Evolutionary conservation across 257 asterid species (phyloP).

Genomic region (Perilla frutescens): DNA sequence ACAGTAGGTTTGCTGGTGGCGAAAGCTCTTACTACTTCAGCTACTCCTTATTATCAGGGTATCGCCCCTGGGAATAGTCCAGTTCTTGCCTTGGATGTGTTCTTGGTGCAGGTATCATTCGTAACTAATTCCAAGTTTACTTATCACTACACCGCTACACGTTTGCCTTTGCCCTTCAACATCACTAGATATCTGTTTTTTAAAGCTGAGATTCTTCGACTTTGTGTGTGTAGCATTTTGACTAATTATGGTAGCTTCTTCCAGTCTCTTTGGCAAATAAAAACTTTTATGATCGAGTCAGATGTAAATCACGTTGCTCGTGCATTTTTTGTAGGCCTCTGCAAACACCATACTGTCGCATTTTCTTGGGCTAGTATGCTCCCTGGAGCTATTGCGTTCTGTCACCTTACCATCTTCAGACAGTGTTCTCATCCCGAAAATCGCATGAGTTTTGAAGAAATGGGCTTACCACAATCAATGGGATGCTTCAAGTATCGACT

Average conservation of each 20-base stretch:
- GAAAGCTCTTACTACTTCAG: conserved; percentile 94
- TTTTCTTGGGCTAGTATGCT: conserved; percentile 82
- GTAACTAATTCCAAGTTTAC: neutral
- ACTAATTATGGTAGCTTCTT: no score
- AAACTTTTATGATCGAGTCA: no score
- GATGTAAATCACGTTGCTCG: neutral
- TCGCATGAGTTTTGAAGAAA: conserved; percentile 49
- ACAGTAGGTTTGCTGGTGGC: conserved; percentile 96
- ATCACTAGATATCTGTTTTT: neutral
- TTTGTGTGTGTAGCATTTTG: no score
- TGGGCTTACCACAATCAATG: conserved; percentile 26
- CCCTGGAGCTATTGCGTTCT: conserved; percentile 87
- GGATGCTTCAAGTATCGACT: neutral
- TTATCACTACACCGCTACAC: conserved; percentile 3
- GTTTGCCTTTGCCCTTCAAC: neutral
- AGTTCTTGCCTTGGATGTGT: conserved; percentile 93
- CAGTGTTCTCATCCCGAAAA: conserved; percentile 60
- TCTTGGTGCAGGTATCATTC: conserved; percentile 94
- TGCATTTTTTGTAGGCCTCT: conserved; percentile 67
- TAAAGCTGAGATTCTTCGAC: neutral
- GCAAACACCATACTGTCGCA: conserved; percentile 95
- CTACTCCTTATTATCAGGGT: conserved; percentile 85
- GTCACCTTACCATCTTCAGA: conserved; percentile 87
- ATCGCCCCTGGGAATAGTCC: conserved; percentile 74
- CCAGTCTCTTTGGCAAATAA: no score